Conservation (phyloP, 192 early-diverging fungal genomes). For the Diversispora eburnea region DNA sequence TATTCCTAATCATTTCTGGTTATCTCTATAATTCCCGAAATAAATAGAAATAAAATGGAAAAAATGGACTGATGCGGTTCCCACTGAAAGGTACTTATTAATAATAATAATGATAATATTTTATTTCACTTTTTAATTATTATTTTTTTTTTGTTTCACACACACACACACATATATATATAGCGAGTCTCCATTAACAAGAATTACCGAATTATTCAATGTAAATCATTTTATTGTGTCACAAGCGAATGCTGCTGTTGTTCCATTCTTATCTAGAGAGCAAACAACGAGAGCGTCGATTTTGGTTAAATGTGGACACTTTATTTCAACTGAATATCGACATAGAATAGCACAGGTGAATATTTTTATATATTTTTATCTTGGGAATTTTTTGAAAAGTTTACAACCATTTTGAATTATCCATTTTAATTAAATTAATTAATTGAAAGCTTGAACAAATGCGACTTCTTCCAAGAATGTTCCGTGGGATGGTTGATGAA, state of each 20-base stretch:
- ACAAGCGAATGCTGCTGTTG: slow-evolving; percentile 66
- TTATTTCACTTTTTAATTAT: slow-evolving; percentile 30
- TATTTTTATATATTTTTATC: neutral
- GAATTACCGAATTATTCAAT: slow-evolving; percentile 75
- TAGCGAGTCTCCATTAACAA: slow-evolving; percentile 60
- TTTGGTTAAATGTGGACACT: slow-evolving; percentile 42
- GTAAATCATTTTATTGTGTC: slow-evolving; percentile 84
- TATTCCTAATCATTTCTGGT: neutral
- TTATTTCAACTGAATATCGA: slow-evolving; percentile 57
- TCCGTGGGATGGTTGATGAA: slow-evolving; percentile 58
- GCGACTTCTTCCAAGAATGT: slow-evolving; percentile 54
- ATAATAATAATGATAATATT: neutral
- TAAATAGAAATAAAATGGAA: slow-evolving; percentile 39
- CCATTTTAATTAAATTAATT: neutral
- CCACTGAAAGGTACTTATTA: slow-evolving; percentile 36
- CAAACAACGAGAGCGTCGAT: slow-evolving; percentile 35
- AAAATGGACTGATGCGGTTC: slow-evolving; percentile 38
- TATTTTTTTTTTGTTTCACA: slow-evolving; percentile 31
- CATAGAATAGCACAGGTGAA: slow-evolving; percentile 62
- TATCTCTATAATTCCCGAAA: neutral
- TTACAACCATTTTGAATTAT: neutral
- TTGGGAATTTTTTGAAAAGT: neutral
- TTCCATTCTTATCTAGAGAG: slow-evolving; percentile 61
- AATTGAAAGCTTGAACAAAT: slow-evolving; percentile 53
- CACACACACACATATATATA: slow-evolving; percentile 26